Evolutionary conservation across 1,284 basidiomycete species (phyloP).

Genomic region (Melampsora americana): DNA sequence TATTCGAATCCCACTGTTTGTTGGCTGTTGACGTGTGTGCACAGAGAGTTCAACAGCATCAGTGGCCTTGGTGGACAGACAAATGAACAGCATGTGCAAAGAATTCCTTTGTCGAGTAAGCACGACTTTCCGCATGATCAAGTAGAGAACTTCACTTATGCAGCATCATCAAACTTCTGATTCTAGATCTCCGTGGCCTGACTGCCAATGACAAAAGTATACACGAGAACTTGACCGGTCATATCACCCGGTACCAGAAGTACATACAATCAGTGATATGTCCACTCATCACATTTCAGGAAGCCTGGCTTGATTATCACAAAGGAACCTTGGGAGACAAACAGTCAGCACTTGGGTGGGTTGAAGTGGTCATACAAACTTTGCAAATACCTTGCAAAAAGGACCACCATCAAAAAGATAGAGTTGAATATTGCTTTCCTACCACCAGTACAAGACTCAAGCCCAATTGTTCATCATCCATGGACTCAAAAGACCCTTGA

Average conservation of each 20-base stretch:
- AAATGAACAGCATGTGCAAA: neutral
- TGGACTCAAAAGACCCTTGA: neutral
- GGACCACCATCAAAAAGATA: neutral
- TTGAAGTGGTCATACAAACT: neutral
- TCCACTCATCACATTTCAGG: neutral
- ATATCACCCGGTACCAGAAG: neutral
- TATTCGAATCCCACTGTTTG: neutral
- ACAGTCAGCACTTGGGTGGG: neutral
- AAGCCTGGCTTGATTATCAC: conserved; percentile 2
- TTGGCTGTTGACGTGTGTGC: neutral
- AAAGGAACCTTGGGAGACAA: neutral
- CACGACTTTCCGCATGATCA: neutral
- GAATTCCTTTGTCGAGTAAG: neutral
- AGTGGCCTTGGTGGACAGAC: neutral
- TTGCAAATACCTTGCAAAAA: neutral
- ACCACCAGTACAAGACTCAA: neutral
- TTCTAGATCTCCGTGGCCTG: neutral
- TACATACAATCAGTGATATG: neutral
- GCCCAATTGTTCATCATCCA: neutral
- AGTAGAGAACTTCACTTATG: neutral
- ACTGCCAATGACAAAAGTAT: neutral
- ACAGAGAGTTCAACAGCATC: neutral
- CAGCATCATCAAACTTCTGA: neutral
- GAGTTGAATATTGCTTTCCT: neutral
- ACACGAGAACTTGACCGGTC: neutral